Evolutionary conservation across 352 stramenopile species (phyloP).

Genomic region (Phytopythium litorale): DNA sequence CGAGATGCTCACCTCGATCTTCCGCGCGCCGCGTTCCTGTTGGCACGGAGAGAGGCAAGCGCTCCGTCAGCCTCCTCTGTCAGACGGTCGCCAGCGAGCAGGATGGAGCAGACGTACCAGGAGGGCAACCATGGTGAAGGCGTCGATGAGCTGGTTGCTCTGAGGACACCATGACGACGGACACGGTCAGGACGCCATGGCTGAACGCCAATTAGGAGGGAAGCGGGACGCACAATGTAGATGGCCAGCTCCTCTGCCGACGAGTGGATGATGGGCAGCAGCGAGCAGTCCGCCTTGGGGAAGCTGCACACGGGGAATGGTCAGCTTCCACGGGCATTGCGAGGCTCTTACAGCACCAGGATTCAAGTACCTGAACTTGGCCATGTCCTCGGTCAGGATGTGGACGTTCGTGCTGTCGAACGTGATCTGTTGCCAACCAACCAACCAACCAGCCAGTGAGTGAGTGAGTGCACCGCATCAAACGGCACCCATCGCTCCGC

Average conservation of each 20-base stretch:
- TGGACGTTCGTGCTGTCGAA: constrained; percentile 86
- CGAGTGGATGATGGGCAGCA: constrained; percentile 96
- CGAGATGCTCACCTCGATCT: constrained; percentile 94
- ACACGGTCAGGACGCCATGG: not conserved
- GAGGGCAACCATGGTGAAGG: constrained; percentile 75
- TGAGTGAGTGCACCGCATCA: not conserved
- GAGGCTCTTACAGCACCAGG: not conserved
- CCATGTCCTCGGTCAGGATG: constrained; percentile 93
- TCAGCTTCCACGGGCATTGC: not conserved
- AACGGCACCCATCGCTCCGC: not conserved
- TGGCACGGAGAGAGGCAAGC: not conserved
- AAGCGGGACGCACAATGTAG: constrained; percentile 79
- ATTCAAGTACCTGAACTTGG: constrained; percentile 84
- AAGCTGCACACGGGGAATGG: constrained; percentile 55
- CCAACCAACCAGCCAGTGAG: too few relatives aligned
- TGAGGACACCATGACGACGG: constrained; percentile 14
- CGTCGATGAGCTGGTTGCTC: constrained; percentile 86
- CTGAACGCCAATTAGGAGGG: not conserved
- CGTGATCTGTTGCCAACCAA: constrained; percentile 48
- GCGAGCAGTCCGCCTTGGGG: constrained; percentile 92
- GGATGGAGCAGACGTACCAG: constrained; percentile 28
- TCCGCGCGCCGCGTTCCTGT: constrained; percentile 71
- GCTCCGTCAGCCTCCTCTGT: not conserved
- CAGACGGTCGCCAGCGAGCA: not conserved
- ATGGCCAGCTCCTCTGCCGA: constrained; percentile 96